Percentiles rank a stretch among this genome's conserved stretches.
These are phyloP conservation scores for Jamesozyma jinghongensis DNA, from an alignment of 805 yeast species.

Conservation along the genomic window DNA sequence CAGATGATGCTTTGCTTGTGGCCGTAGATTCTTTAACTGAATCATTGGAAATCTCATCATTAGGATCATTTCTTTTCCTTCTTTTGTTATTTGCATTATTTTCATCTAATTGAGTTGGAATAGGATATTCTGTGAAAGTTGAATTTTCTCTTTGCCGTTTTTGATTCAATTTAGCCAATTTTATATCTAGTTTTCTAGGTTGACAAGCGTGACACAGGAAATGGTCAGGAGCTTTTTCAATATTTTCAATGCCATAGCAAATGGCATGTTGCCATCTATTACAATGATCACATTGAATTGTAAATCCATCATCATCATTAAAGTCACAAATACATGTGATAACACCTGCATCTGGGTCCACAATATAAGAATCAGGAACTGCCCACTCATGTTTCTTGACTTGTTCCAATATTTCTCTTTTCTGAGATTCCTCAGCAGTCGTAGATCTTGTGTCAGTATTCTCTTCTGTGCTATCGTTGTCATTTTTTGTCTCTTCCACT, in stretches of 20 bases:
- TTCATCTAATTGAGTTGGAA: conserved; percentile 3
- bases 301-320: conserved; percentile 86
- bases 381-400: conserved; percentile 14
- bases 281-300: conserved; percentile 90
- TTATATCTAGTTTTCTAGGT: conserved; percentile 38
- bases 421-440: conserved; percentile 5
- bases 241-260: conserved; percentile 72
- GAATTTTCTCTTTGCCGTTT: conserved; percentile 3
- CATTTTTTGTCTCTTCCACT: not conserved
- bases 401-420: no score
- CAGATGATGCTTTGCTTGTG: conserved; percentile 10
- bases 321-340: conserved; percentile 86
- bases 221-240: conserved; percentile 71
- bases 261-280: conserved; percentile 91
- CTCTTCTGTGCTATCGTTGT: not conserved
- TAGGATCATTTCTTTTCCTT: conserved; percentile 18
- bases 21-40: not conserved
- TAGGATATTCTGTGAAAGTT: not conserved
- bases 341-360: conserved; percentile 72
- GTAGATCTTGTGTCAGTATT: not conserved
- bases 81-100: conserved; percentile 1
- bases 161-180: conserved; percentile 37
- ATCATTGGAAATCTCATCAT: not conserved
- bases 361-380: conserved; percentile 42
- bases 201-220: conserved; percentile 76